Conservation (phyloP, 2,329 filamentous ascomycete species). For the Furcasterigmium sp. region DNA sequence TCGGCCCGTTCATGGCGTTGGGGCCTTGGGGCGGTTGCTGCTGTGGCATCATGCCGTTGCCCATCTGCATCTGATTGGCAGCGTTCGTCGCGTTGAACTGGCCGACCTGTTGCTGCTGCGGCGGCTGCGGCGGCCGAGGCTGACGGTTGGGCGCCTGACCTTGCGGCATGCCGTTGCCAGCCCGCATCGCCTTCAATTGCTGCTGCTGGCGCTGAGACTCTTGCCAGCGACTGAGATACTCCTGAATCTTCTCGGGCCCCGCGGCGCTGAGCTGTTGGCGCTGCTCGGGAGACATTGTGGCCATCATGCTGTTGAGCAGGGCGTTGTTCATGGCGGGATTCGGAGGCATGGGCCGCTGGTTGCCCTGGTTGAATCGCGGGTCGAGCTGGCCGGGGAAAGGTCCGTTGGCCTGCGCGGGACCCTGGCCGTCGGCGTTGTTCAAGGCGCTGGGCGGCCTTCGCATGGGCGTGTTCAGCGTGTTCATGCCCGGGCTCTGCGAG, state of each 20-base stretch:
- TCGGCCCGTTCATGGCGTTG: background rate
- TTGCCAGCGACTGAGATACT: constrained; percentile 46
- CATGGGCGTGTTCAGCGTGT: constrained; percentile 51
- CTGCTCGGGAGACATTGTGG: constrained; percentile 40
- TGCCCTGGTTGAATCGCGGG: constrained; percentile 48
- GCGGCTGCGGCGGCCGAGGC: constrained; percentile 7
- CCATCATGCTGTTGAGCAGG: constrained; percentile 34
- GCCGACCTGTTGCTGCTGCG: constrained; percentile 19
- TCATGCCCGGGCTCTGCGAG: constrained; percentile 55
- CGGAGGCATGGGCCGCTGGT: constrained; percentile 35
- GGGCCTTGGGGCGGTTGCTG: constrained; percentile 15
- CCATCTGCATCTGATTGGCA: constrained; percentile 10
- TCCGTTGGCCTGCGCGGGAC: constrained; percentile 36
- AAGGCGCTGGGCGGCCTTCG: constrained; percentile 38
- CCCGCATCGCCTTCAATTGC: constrained; percentile 23
- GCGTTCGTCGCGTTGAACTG: constrained; percentile 22
- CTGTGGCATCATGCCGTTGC: constrained; percentile 23
- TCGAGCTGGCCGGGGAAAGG: constrained; percentile 47
- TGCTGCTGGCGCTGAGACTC: constrained; percentile 26
- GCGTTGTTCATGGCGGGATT: constrained; percentile 28
- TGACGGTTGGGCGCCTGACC: constrained; percentile 17
- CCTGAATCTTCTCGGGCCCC: constrained; percentile 44
- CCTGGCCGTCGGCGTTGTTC: constrained; percentile 34
- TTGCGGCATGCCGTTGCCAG: constrained; percentile 13
- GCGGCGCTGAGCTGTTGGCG: constrained; percentile 36